Conservation (phyloP, 257 asterid genomes). For the Penstemon newberryi region DNA sequence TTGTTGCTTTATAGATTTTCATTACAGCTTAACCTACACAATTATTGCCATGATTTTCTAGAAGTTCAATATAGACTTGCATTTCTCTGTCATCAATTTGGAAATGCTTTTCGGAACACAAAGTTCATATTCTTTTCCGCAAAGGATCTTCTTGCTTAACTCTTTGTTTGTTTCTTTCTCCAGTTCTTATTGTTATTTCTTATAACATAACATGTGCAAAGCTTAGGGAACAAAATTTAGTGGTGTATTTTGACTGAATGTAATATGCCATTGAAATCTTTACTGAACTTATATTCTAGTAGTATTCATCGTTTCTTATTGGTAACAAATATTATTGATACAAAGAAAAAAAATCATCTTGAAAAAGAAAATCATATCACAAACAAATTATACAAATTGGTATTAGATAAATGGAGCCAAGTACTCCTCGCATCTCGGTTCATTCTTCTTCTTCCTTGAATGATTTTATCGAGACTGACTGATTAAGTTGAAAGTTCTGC, state of each 20-base stretch:
- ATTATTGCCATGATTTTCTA: not conserved
- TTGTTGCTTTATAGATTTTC: slow-evolving; percentile 11
- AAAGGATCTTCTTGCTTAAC: not conserved
- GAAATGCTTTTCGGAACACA: not conserved
- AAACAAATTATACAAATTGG: slow-evolving; percentile 18
- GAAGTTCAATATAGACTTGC: not conserved
- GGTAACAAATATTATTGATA: not conserved
- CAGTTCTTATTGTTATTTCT: not conserved
- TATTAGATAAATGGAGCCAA: slow-evolving; percentile 11
- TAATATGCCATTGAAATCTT: not conserved
- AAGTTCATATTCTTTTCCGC: not conserved
- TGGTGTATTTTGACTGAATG: not conserved
- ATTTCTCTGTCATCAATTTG: slow-evolving; percentile 3
- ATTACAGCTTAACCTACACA: not conserved
- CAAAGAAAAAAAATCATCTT: not conserved
- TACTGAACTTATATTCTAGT: not conserved
- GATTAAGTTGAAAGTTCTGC: slow-evolving; percentile 36
- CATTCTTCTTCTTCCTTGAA: slow-evolving; percentile 32
- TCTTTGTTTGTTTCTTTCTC: not conserved
- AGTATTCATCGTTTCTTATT: not conserved
- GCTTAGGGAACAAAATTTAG: not conserved
- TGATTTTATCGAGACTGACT: slow-evolving; percentile 26
- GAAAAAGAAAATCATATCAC: slow-evolving; percentile 6
- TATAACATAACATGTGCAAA: not conserved
- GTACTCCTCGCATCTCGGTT: slow-evolving; percentile 20